phyloP scores from a whole-genome alignment of 2,329 filamentous ascomycete species.

The Paracoccidioides brasiliensis region DNA sequence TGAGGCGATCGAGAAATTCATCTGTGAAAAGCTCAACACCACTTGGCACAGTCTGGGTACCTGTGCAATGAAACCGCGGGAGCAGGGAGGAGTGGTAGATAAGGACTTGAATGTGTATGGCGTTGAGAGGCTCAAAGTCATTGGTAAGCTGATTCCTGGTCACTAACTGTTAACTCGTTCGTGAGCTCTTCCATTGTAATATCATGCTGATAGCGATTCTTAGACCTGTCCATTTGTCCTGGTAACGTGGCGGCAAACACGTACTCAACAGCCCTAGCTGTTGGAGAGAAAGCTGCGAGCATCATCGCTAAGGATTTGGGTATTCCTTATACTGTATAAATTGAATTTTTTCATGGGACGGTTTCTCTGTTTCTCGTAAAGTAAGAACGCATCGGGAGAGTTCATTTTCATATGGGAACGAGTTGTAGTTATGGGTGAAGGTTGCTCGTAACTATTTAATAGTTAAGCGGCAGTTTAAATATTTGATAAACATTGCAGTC shows the following conservation, averaged over 20 bases:
- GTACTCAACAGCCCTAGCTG: slow-evolving; percentile 33
- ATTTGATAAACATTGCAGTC: no score
- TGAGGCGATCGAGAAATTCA: slow-evolving; percentile 33
- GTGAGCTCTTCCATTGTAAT: background rate
- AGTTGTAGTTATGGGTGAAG: background rate
- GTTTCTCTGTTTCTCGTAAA: background rate
- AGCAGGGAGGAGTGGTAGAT: slow-evolving; percentile 9
- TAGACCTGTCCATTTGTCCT: slow-evolving; percentile 18
- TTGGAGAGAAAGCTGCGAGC: slow-evolving; percentile 32
- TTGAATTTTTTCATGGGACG: background rate
- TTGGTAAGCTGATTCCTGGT: slow-evolving; percentile 16
- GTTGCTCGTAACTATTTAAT: no score
- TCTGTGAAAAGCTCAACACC: slow-evolving; percentile 28
- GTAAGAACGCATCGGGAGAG: background rate
- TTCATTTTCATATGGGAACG: no score
- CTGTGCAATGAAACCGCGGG: slow-evolving; percentile 27
- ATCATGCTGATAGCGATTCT: background rate
- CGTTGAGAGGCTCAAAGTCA: slow-evolving; percentile 22
- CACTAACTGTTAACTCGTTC: background rate
- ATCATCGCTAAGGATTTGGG: slow-evolving; percentile 21
- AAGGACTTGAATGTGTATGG: slow-evolving; percentile 18
- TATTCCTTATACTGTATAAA: slow-evolving; percentile 7
- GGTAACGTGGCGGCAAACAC: slow-evolving; percentile 34
- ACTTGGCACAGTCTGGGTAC: slow-evolving; percentile 36
- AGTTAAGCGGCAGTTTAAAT: no score